Base-by-base conservation (phyloP, 2,329 filamentous ascomycete species). In the Didymella lethalis region DNA sequence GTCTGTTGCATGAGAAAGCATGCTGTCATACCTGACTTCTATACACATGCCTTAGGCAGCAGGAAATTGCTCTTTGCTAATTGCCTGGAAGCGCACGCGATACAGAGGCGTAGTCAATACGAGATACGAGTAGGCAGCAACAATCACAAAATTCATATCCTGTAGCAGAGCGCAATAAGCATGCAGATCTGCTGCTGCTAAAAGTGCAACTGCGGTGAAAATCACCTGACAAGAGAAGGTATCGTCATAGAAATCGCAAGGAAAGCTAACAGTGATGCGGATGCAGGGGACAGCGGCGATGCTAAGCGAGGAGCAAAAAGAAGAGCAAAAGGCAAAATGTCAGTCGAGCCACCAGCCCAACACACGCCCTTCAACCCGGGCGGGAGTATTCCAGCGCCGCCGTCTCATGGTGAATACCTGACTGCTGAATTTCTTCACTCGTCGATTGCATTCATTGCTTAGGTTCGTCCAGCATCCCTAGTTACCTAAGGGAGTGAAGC, bases 381-480 rank as follows among this genome's bases (percentile, higher is more conserved):
- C 68, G 68, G 62, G 69, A 75, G 75, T 77, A 76, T 62, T 77
- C 75, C 75, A 75, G 73, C 72, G 64, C 73, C 75, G 76, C 75
- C 75, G 71, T 74, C 74, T 74, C 69, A 73, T 75, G 73, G 74
- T 77, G 75, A 76, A 76, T 67, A 63, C 74, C 65, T 57, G 74
- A 76, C 68, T 78, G 75, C 76, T 74, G 75, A 77, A 77, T 77
- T 77, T 67, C 76, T 78, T 77, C 76, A 75, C 76, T 78, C 70
- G 68, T 74, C 75, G 52, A 47, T 77, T 74, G 74, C 68, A 70
- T 73, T 76, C 76, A 78, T 78, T 77, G 76, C 76, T 78, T 76
- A 78, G 67, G 73, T 69, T 67, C 75, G 65, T 69, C 74, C 75
- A 77, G 75, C 75, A 76, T 77, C 76, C 66, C 66, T 64, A 65